These are phyloP conservation scores for Quercus engelmannii DNA, from an alignment of 306 rosid genomes.

Conservation along the genomic window DNA sequence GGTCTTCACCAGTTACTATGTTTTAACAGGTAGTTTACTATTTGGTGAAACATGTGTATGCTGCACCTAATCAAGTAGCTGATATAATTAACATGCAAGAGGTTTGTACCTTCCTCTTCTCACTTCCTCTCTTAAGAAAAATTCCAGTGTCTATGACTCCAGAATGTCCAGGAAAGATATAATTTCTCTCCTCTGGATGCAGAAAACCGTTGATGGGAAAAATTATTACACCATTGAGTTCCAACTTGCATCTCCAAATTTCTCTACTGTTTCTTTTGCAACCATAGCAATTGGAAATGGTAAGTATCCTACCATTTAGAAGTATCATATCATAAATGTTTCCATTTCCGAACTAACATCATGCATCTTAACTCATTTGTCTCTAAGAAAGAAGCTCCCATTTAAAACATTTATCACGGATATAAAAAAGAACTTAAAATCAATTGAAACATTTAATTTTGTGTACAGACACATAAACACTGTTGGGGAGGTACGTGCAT, in stretches of 20 bases:
- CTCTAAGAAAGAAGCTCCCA: neutral
- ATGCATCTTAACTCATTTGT: neutral
- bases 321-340: neutral
- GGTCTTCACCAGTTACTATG: constrained; percentile 16
- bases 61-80: constrained; percentile 85
- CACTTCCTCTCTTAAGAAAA: neutral
- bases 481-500: neutral
- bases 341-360: neutral
- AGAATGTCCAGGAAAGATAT: neutral
- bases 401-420: too few species aligned
- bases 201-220: constrained; percentile 72
- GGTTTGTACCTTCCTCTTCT: constrained; percentile 39
- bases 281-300: constrained; percentile 93
- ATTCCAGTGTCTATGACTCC: neutral
- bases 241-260: constrained; percentile 65
- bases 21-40: constrained; percentile 45
- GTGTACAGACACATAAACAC: too few species aligned
- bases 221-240: constrained; percentile 83
- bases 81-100: constrained; percentile 71
- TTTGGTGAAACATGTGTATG: constrained; percentile 69
- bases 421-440: too few species aligned
- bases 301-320: constrained; percentile 22
- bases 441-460: too few species aligned
- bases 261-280: constrained; percentile 61
- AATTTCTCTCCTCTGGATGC: constrained; percentile 30